These are phyloP conservation scores for Podospora appendiculata DNA, from an alignment of 495 filamentous ascomycete genomes.

Conservation along the genomic window DNA sequence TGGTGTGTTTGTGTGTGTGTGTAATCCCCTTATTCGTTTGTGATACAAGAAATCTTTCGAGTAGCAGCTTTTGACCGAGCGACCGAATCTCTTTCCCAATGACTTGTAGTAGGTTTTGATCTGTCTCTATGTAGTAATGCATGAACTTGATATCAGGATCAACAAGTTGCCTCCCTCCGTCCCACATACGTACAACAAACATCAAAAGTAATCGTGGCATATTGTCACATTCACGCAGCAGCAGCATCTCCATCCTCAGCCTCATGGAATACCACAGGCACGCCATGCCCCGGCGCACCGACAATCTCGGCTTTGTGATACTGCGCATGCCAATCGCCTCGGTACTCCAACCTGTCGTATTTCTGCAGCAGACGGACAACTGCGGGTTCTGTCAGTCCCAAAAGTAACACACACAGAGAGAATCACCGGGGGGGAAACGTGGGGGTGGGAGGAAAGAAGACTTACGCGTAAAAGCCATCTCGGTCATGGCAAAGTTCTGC, in stretches of 20 bases:
- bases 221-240: too few species aligned
- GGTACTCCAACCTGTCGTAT: slow-evolving; percentile 45
- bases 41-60: too few species aligned
- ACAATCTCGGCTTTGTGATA: slow-evolving; percentile 31
- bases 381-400: slow-evolving; percentile 1
- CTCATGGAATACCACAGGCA: slow-evolving; percentile 29
- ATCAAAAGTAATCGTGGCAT: too few species aligned
- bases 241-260: slow-evolving; percentile 12
- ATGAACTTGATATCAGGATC: too few species aligned
- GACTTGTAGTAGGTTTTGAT: too few species aligned
- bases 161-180: too few species aligned
- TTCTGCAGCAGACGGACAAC: slow-evolving; percentile 53
- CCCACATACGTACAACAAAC: too few species aligned
- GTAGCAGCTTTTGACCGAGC: too few species aligned
- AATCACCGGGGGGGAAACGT: slow-evolving; percentile 2
- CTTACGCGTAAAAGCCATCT: slow-evolving; percentile 39
- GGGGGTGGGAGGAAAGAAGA: slow-evolving; percentile 7
- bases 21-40: too few species aligned
- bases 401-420: background rate
- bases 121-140: too few species aligned
- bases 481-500: slow-evolving; percentile 50
- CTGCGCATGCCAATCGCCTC: slow-evolving; percentile 34
- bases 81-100: too few species aligned
- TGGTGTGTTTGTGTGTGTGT: too few species aligned
- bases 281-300: slow-evolving; percentile 29